Evolutionary conservation across 1,284 basidiomycete species (phyloP).

Genomic region (Sanghuangporus sanghuang): DNA sequence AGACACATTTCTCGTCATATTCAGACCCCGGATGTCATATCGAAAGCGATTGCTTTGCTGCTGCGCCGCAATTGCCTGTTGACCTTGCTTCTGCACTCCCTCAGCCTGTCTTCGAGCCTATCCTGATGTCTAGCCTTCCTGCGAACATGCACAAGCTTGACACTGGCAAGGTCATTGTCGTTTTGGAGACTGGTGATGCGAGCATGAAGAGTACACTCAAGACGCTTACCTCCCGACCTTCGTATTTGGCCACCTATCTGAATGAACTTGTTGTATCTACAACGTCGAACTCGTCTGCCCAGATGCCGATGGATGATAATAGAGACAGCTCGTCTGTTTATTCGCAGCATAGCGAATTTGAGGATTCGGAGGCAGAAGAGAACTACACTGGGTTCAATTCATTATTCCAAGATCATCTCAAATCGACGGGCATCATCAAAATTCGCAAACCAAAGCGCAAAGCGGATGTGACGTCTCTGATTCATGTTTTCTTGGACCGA

Average conservation of each 20-base stretch:
- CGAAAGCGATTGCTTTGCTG: constrained; percentile 11
- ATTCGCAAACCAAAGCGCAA: constrained; percentile 17
- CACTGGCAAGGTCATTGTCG: constrained; percentile 72
- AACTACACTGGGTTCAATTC: constrained; percentile 32
- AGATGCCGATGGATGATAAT: constrained; percentile 16
- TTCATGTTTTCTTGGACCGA: constrained; percentile 78
- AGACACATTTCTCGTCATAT: not conserved
- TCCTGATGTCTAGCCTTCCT: constrained; percentile 54
- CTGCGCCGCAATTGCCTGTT: constrained; percentile 13
- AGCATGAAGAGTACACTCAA: constrained; percentile 58
- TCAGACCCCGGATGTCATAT: not conserved
- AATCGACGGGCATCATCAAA: constrained; percentile 49
- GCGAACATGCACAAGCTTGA: constrained; percentile 72
- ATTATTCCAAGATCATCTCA: constrained; percentile 53
- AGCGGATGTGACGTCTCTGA: constrained; percentile 33
- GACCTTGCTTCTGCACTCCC: constrained; percentile 13
- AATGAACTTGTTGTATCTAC: constrained; percentile 38
- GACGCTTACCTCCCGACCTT: constrained; percentile 63
- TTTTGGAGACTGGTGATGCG: constrained; percentile 65
- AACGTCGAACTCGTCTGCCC: constrained; percentile 14
- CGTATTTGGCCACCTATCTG: constrained; percentile 56
- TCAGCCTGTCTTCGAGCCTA: constrained; percentile 52
- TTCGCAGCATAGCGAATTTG: constrained; percentile 28
- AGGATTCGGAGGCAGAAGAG: constrained; percentile 31
- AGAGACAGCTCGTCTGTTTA: constrained; percentile 44